Evolutionary conservation across 2,329 filamentous ascomycete genomes (phyloP).

Genomic region (Fusarium udum): DNA sequence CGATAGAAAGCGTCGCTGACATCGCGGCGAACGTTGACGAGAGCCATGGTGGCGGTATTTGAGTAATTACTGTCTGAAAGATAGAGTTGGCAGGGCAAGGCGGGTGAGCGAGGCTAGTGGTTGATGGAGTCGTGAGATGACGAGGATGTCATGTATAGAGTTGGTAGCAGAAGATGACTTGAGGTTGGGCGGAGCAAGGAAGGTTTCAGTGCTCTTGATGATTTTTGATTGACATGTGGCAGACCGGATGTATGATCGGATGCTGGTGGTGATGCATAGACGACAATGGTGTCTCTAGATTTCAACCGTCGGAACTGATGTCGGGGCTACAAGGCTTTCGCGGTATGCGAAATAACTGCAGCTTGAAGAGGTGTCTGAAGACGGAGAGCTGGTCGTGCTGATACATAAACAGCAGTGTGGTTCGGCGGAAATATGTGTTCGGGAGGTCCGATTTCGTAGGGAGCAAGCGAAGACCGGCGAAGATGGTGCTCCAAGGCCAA

Average conservation of each 20-base stretch:
- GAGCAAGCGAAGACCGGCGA: constrained; percentile 24
- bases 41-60: constrained; percentile 80
- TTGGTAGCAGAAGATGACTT: constrained; percentile 47
- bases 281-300: constrained; percentile 51
- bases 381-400: constrained; percentile 90
- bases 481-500: constrained; percentile 23
- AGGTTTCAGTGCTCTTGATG: constrained; percentile 64
- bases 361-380: constrained; percentile 95
- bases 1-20: constrained; percentile 99
- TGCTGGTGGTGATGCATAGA: constrained; percentile 68
- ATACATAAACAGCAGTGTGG: constrained; percentile 88
- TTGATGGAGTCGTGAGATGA: constrained; percentile 35
- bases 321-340: constrained; percentile 92
- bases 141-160: constrained; percentile 53
- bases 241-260: constrained; percentile 58
- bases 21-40: constrained; percentile 98
- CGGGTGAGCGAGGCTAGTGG: constrained; percentile 30
- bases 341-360: constrained; percentile 96
- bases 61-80: constrained; percentile 28
- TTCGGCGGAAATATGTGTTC: constrained; percentile 47
- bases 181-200: constrained; percentile 53
- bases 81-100: constrained; percentile 28
- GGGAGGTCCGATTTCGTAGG: constrained; percentile 34
- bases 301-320: constrained; percentile 93
- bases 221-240: constrained; percentile 65